Evolutionary conservation across 345 rosid species (phyloP), one percentile per base, ranked within the genome.

Genomic region (Citrus trifoliata): DNA sequence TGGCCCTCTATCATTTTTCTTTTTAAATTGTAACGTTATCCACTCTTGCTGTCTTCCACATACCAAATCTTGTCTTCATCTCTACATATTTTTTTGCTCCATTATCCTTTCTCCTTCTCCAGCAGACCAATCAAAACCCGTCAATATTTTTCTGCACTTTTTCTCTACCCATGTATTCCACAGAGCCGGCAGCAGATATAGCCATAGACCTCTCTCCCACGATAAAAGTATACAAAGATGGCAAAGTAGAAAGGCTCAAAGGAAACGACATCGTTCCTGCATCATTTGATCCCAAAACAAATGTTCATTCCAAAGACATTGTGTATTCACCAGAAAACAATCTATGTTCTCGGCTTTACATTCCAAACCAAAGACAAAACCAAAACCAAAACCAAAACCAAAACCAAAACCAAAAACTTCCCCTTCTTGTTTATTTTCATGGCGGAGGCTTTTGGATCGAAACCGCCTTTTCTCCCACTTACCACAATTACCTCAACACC

Each of bases 281-380:
- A 16, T 87, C 90, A 22, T 68, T 85, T 4, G 89, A 90, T 58
- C 76, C 80, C n/a, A 65, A 76, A 74, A 86, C 92, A 42, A 87
- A 87, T 8, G 87, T 91, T 70, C 68, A 82, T 14, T 84, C 90
- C 83, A 91, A 87, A 82, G 92, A 91, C 53, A 65, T 84, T 12
- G 38, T 69, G n/a, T 53, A 83, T 66, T 85, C 87, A 5, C 53
- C 80, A 0, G 70, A 83, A 46, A 19, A 71, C 6, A 64, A 55
- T 56, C 82, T 82, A 1, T 73, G 74, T 12, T 86, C 71, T 64
- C 74, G 95, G 25, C 63, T 89, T 40, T 91, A 82, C 81, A 70
- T 87, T 46, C 91, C 91, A 66, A 25, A 74, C 30, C 33, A 27
- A 33, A 4, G 33, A 32, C 28, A 28, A 30, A 30, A 30, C 28